A percentile compares a stretch with the other conserved stretches of the same genome.
Conservation (phyloP, 2,329 filamentous ascomycete genomes). For the Lasiodiplodia citricola region DNA sequence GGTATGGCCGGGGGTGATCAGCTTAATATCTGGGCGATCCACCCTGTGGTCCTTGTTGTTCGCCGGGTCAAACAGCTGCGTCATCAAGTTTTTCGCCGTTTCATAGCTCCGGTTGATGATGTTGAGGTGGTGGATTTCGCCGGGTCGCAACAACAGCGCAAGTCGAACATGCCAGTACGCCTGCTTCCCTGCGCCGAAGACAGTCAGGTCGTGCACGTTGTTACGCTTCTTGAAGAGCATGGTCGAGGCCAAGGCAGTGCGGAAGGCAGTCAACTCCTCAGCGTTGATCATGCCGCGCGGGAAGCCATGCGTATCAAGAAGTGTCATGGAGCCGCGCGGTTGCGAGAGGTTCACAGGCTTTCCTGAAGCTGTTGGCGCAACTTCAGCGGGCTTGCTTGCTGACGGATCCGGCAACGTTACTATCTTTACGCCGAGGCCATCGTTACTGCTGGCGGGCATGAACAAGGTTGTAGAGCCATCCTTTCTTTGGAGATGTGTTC, state of each 20-base stretch:
- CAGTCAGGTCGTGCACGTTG: slow-evolving; percentile 74
- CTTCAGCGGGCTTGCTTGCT: not conserved
- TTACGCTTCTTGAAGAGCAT: slow-evolving; percentile 68
- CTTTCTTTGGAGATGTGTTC: slow-evolving; percentile 64
- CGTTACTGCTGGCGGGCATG: slow-evolving; percentile 68
- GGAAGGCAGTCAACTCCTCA: slow-evolving; percentile 71
- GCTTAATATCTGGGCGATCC: slow-evolving; percentile 64
- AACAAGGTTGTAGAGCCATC: slow-evolving; percentile 69
- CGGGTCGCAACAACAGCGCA: slow-evolving; percentile 71
- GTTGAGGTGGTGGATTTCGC: slow-evolving; percentile 77
- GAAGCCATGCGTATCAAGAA: slow-evolving; percentile 63
- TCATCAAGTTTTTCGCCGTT: slow-evolving; percentile 58
- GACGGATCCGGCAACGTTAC: slow-evolving; percentile 51
- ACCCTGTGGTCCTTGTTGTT: slow-evolving; percentile 32
- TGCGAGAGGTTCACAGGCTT: slow-evolving; percentile 43
- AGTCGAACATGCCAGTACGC: slow-evolving; percentile 95
- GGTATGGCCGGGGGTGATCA: slow-evolving; percentile 72
- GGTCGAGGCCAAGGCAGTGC: slow-evolving; percentile 68
- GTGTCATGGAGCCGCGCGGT: slow-evolving; percentile 62
- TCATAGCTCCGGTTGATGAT: slow-evolving; percentile 80
- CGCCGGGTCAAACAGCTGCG: slow-evolving; percentile 59
- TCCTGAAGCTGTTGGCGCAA: slow-evolving; percentile 17
- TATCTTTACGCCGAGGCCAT: slow-evolving; percentile 68
- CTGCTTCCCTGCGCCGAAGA: slow-evolving; percentile 88
- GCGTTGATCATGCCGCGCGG: slow-evolving; percentile 69